phyloP scores from a whole-genome alignment of 441 rosid species.

The Eruca vesicaria region DNA sequence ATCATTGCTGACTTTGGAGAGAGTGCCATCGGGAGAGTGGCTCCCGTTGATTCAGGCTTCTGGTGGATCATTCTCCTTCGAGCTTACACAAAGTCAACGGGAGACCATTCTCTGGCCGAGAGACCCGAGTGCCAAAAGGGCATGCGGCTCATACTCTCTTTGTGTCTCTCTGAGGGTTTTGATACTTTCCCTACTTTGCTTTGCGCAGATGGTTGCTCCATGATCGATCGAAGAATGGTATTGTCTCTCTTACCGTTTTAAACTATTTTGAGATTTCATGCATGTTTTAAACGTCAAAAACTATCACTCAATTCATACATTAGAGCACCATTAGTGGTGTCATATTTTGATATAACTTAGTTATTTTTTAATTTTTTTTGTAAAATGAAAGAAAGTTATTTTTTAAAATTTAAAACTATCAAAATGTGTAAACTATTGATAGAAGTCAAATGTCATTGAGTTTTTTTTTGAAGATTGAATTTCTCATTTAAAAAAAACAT shows the following conservation, averaged over 20 bases:
- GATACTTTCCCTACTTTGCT: constrained; percentile 10
- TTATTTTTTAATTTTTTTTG: too few relatives aligned
- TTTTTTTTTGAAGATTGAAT: background rate
- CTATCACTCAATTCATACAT: background rate
- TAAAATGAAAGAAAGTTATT: too few relatives aligned
- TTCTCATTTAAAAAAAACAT: background rate
- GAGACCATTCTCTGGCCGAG: constrained; percentile 44
- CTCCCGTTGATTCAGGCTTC: constrained; percentile 69
- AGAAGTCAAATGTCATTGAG: background rate
- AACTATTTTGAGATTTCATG: background rate
- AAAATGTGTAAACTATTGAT: background rate
- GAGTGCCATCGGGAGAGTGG: constrained; percentile 65
- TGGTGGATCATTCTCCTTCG: constrained; percentile 70
- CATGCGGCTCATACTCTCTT: constrained; percentile 4
- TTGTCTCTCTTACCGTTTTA: background rate
- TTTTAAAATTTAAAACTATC: background rate
- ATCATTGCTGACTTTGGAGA: constrained; percentile 55
- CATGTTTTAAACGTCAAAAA: background rate
- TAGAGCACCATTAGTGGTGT: background rate
- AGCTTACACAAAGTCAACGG: constrained; percentile 56
- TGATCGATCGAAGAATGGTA: constrained; percentile 13
- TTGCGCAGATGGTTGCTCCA: constrained; percentile 15
- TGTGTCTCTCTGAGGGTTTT: constrained; percentile 17
- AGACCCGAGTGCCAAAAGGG: constrained; percentile 19
- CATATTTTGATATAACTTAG: background rate